Conservation (phyloP, 306 rosid species). For the Morella rubra region DNA sequence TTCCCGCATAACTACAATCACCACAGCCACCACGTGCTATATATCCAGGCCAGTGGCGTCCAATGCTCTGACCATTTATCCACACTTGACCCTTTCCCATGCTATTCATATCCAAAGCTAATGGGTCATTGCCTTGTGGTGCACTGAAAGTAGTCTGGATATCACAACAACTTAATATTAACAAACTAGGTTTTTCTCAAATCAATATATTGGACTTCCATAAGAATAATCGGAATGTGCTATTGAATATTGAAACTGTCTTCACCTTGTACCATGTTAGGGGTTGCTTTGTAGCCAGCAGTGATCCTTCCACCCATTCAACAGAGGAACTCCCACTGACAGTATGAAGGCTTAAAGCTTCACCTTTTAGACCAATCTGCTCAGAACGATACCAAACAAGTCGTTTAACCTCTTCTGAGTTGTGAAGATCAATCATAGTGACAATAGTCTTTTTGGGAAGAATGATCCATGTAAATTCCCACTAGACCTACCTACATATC, state of each 20-base stretch:
- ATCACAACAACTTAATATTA: constrained; percentile 20
- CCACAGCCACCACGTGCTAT: constrained; percentile 63
- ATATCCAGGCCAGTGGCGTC: constrained; percentile 91
- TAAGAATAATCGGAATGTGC: constrained; percentile 9
- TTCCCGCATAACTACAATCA: constrained; percentile 74
- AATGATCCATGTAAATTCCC: neutral
- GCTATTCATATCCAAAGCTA: constrained; percentile 88
- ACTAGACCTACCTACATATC: neutral
- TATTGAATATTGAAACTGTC: constrained; percentile 12
- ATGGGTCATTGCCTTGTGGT: constrained; percentile 70
- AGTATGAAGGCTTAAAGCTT: constrained; percentile 64
- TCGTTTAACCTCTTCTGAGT: constrained; percentile 1
- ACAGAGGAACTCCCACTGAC: constrained; percentile 75
- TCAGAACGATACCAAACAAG: constrained; percentile 25
- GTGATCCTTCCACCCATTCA: constrained; percentile 75
- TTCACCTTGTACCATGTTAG: constrained; percentile 96
- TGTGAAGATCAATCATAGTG: neutral
- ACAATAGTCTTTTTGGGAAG: neutral
- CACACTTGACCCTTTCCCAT: constrained; percentile 97
- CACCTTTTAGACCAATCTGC: constrained; percentile 89
- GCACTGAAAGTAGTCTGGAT: constrained; percentile 65
- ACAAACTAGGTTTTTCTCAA: neutral
- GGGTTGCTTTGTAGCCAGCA: constrained; percentile 61
- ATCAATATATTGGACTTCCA: constrained; percentile 10
- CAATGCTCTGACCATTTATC: constrained; percentile 88